Percentiles rank a stretch among this genome's conserved stretches.
Evolutionary conservation across 176 grass and related monocot species (phyloP).

Genomic region (Puccinellia tenuiflora): DNA sequence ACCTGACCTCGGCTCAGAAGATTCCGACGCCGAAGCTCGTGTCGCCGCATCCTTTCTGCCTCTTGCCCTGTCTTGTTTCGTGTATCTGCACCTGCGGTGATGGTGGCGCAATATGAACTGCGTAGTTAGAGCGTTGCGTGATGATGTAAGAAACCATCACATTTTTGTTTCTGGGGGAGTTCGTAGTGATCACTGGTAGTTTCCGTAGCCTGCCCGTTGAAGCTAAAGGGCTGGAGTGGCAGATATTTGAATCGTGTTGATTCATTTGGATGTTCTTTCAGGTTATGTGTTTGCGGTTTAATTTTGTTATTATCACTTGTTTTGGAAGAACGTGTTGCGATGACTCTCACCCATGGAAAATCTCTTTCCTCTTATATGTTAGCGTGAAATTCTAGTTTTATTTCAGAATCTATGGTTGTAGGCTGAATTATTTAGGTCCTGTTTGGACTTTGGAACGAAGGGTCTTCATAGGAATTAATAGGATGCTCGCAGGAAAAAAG

Average conservation of each 20-base stretch:
- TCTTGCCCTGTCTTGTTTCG: conserved; percentile 18
- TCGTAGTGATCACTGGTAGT: conserved; percentile 6
- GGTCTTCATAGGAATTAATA: no score
- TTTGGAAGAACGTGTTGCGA: no score
- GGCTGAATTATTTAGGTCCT: no score
- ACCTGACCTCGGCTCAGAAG: conserved; percentile 16
- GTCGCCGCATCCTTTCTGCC: neutral
- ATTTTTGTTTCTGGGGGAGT: conserved; percentile 30
- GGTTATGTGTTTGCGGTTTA: neutral
- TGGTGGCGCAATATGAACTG: conserved; percentile 2
- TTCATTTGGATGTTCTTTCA: neutral
- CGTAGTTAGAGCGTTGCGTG: conserved; percentile 7
- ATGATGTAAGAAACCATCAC: conserved; percentile 5
- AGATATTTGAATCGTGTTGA: neutral
- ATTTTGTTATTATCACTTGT: no score
- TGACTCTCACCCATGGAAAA: no score
- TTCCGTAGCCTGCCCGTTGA: conserved; percentile 17
- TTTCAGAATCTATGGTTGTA: neutral
- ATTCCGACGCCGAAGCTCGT: neutral
- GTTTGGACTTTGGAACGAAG: no score
- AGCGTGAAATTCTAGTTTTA: neutral
- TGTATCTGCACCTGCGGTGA: conserved; percentile 21
- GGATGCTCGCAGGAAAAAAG: no score
- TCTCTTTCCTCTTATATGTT: neutral
- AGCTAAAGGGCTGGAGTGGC: conserved; percentile 26